Evolutionary conservation across 2,329 filamentous ascomycete species (phyloP), one percentile per base, ranked within the genome.

Genomic region (Sporothrix curviconia): DNA sequence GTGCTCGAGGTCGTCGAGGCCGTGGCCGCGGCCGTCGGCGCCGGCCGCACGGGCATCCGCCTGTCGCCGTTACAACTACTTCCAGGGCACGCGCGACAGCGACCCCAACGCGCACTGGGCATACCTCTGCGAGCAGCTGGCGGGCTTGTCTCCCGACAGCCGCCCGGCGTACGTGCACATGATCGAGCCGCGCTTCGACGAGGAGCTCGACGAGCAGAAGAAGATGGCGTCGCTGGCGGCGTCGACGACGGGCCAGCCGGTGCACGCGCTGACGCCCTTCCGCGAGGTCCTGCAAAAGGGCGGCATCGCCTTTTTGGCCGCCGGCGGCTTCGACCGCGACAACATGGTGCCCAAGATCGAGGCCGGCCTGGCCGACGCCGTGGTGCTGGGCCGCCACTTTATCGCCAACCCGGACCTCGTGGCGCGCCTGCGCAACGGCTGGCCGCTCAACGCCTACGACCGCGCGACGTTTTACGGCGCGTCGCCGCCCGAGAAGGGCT

Each of bases 51-150:
- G 7, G 78, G 71, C n/a, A 78, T 84, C 49, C 74, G 83, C 7
- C 64, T 86, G 19, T 77, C 71, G 4, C 83, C 82, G 0, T 85
- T n/a, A 76, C 67, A 76, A 73, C 47, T 67, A 67, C 3, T 86
- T 81, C 72, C 80, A 85, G 61, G 76, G 74, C 55, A 81, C 85
- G 80, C 69, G 70, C 44, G 83, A 84, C 78, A 66, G 67, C 0
- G 76, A 86, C 51, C 82, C 83, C 0, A 60, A 77, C 7, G 77
- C 80, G 1, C 80, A 85, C 63, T 87, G 85, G 66, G 69, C 69
- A 3, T 72, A 86, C 63, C 65, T 85, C 15, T 70, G 79, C 28
- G 62, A 69, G 46, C 72, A 76, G 44, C 69, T 83, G 36, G 84
- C 77, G 76, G 57, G 66, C 50, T 74, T 42, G 15, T 9, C 40